Conservation (phyloP, 2,329 filamentous ascomycete species). For the Cyphellophora attinorum region DNA sequence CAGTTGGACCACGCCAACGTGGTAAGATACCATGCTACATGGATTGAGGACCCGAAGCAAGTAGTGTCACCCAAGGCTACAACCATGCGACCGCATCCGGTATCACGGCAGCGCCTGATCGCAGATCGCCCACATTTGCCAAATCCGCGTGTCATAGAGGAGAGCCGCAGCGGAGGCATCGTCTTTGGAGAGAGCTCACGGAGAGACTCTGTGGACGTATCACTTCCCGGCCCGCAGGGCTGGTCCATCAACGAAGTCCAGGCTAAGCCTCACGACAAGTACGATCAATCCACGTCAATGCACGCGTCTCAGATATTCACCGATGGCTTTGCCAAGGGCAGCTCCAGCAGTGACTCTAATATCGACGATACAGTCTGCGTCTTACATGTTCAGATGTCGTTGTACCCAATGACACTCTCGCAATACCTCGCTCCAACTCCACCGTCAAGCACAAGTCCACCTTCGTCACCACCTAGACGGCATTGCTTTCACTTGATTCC, state of each 20-base stretch:
- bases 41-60: constrained; percentile 42
- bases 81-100: not conserved
- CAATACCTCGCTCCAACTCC: constrained; percentile 41
- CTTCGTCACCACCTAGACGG: constrained; percentile 19
- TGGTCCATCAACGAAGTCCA: constrained; percentile 1
- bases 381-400: constrained; percentile 60
- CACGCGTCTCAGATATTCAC: constrained; percentile 14
- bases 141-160: not conserved
- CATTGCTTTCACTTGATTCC: constrained; percentile 56
- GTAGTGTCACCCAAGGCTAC: not conserved
- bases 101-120: not conserved
- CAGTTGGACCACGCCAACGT: constrained; percentile 56
- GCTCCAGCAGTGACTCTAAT: constrained; percentile 1
- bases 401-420: constrained; percentile 53
- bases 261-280: not conserved
- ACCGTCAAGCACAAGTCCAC: constrained; percentile 5
- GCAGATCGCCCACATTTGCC: constrained; percentile 1
- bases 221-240: too few species aligned
- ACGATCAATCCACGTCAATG: constrained; percentile 1
- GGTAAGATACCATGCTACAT: constrained; percentile 56
- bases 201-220: not conserved
- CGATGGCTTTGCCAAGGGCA: constrained; percentile 9
- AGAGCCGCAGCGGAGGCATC: constrained; percentile 9
- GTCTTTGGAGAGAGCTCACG: constrained; percentile 13
- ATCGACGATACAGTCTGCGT: constrained; percentile 20